A percentile compares a stretch with the other conserved stretches of the same genome.
phyloP scores from a whole-genome alignment of 306 rosid species.

The Trifolium subterraneum region DNA sequence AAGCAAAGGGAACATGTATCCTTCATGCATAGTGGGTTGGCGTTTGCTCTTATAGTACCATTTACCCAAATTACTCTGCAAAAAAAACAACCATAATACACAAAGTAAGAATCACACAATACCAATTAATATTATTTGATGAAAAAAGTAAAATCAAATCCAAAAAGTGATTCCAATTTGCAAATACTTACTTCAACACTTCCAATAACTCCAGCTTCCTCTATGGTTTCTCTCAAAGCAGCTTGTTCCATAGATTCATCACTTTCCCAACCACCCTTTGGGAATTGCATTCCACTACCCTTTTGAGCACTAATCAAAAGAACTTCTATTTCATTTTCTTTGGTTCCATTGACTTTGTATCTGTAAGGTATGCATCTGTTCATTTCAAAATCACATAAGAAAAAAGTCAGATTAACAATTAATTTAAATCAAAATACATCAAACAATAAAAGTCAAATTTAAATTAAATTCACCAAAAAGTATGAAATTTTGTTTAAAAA shows the following conservation, averaged over 20 bases:
- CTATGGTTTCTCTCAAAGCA: constrained; percentile 80
- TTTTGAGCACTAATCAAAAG: constrained; percentile 91
- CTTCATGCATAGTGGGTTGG: constrained; percentile 63
- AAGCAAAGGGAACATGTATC: constrained; percentile 81
- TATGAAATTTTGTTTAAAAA: background rate
- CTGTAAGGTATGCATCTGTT: constrained; percentile 95
- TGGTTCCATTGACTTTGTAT: constrained; percentile 54
- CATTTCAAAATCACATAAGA: constrained; percentile 25
- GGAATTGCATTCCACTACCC: constrained; percentile 84
- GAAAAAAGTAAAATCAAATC: background rate
- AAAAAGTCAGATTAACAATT: constrained; percentile 34
- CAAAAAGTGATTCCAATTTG: constrained; percentile 15
- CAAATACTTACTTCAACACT: constrained; percentile 64
- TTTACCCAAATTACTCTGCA: constrained; percentile 68
- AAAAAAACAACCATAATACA: constrained; percentile 35
- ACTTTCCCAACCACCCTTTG: constrained; percentile 98
- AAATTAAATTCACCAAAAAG: background rate
- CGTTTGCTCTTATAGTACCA: constrained; percentile 88
- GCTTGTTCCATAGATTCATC: constrained; percentile 89
- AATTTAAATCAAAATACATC: background rate
- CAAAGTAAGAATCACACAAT: constrained; percentile 37
- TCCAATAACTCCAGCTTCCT: constrained; percentile 93
- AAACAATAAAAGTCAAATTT: background rate
- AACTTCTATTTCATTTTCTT: constrained; percentile 66
- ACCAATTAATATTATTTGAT: background rate